phyloP scores from a whole-genome alignment of 1,139 yeast species.

The Suhomyces bribrorum region DNA sequence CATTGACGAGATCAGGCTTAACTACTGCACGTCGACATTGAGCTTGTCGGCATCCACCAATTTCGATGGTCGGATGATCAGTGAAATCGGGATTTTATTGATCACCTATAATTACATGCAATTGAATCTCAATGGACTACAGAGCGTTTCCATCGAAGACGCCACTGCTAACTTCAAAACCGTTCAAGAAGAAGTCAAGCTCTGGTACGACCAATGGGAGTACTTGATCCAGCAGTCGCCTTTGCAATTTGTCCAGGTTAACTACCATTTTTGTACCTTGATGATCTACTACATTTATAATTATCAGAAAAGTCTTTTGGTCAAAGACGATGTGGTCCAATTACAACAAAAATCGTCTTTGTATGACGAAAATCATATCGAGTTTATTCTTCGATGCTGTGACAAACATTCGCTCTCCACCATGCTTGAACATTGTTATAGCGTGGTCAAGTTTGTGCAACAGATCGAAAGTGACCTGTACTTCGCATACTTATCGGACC shows the following conservation, averaged over 20 bases:
- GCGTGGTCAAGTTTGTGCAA: conserved; percentile 42
- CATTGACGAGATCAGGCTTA: conserved; percentile 65
- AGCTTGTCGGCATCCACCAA: conserved; percentile 68
- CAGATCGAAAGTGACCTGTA: conserved; percentile 57
- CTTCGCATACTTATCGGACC: conserved; percentile 70
- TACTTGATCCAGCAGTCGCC: conserved; percentile 72
- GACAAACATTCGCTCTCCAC: conserved; percentile 24
- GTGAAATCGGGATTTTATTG: conserved; percentile 68
- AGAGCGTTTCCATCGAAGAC: conserved; percentile 22
- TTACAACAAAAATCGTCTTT: conserved; percentile 11
- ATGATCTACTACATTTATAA: conserved; percentile 44
- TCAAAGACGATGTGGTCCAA: conserved; percentile 4
- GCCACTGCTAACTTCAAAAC: conserved; percentile 23
- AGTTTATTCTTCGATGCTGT: conserved; percentile 23
- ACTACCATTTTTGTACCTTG: conserved; percentile 65
- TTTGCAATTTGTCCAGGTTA: conserved; percentile 74
- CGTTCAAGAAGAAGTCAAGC: conserved; percentile 41
- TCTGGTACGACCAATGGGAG: conserved; percentile 75
- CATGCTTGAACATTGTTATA: conserved; percentile 38
- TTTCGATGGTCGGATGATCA: conserved; percentile 82
- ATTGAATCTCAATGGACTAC: conserved; percentile 25
- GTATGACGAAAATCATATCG: conserved; percentile 28
- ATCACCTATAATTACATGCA: conserved; percentile 66
- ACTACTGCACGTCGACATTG: conserved; percentile 61
- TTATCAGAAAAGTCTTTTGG: conserved; percentile 22